These are phyloP conservation scores for Plasmodium falciparum DNA, from an alignment of 169 alveolate genomes.

Conservation along the genomic window DNA sequence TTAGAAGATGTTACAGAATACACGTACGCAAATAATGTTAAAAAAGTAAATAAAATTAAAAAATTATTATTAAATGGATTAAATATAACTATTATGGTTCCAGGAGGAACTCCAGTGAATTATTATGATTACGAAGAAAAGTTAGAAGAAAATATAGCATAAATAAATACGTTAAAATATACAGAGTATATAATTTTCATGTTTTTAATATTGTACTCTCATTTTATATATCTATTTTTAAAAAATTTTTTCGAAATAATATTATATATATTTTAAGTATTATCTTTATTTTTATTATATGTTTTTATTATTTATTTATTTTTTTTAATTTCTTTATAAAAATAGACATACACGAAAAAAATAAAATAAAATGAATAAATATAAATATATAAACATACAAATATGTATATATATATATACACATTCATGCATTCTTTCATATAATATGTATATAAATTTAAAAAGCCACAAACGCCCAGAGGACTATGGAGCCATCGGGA, in stretches of 20 bases:
- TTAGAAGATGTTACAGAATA: slow-evolving; percentile 91
- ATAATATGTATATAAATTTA: neutral
- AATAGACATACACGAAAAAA: no score
- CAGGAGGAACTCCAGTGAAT: slow-evolving; percentile 87
- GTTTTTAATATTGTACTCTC: no score
- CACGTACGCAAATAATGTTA: slow-evolving; percentile 83
- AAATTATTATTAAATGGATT: slow-evolving; percentile 88
- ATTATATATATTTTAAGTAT: neutral
- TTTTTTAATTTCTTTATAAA: no score
- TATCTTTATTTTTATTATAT: no score
- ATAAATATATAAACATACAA: no score
- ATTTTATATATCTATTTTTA: neutral
- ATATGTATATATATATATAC: neutral
- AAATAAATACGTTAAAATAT: neutral
- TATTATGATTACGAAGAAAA: slow-evolving; percentile 77
- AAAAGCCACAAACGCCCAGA: slow-evolving; percentile 68
- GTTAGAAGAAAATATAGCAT: slow-evolving; percentile 56
- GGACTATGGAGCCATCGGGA: slow-evolving; percentile 76
- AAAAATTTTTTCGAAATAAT: slow-evolving; percentile 10
- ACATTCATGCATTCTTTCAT: neutral
- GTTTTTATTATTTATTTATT: no score
- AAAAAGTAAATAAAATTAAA: slow-evolving; percentile 84
- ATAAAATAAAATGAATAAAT: no score
- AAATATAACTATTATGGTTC: slow-evolving; percentile 89
- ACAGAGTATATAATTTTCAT: neutral